phyloP scores from a whole-genome alignment of 2,329 filamentous ascomycete species.

The Diaporthe humulicola region DNA sequence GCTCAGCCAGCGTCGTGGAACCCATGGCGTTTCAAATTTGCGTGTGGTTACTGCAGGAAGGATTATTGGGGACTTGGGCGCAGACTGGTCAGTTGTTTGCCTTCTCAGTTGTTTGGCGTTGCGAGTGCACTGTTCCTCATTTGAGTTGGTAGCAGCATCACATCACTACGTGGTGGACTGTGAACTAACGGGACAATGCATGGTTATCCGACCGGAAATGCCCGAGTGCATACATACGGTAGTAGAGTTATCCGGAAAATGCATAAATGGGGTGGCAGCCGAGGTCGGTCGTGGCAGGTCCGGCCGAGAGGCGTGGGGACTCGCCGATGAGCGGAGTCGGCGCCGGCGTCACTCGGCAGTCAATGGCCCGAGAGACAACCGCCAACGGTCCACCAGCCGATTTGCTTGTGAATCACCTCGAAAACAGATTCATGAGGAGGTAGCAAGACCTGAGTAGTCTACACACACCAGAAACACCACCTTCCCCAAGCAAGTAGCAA shows the following conservation, averaged over 20 bases:
- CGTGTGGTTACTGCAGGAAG: neutral
- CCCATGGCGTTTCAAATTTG: neutral
- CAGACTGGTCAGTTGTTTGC: neutral
- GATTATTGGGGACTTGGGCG: neutral
- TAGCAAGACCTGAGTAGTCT: neutral
- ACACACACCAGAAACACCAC: neutral
- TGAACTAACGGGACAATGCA: neutral
- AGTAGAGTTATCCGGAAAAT: slow-evolving; percentile 9
- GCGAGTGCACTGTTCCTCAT: neutral
- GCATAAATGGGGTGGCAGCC: slow-evolving; percentile 9
- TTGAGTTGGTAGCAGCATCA: slow-evolving; percentile 11
- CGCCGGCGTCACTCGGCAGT: slow-evolving; percentile 25
- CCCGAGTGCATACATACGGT: neutral
- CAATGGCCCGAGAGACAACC: slow-evolving; percentile 22
- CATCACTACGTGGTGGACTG: slow-evolving; percentile 7
- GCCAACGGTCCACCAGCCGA: neutral
- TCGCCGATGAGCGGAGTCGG: slow-evolving; percentile 22
- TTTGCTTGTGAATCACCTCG: slow-evolving; percentile 5
- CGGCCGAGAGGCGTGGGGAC: neutral
- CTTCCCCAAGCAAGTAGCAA: neutral
- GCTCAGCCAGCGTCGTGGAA: slow-evolving; percentile 31
- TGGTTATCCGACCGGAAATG: slow-evolving; percentile 33
- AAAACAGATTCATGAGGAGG: neutral
- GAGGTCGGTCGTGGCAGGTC: slow-evolving; percentile 16
- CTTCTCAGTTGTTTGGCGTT: neutral